A percentile compares a stretch with the other conserved stretches of the same genome.
Evolutionary conservation across 1,139 yeast genomes (phyloP).

Genomic region (Saccharomyces hybrid): DNA sequence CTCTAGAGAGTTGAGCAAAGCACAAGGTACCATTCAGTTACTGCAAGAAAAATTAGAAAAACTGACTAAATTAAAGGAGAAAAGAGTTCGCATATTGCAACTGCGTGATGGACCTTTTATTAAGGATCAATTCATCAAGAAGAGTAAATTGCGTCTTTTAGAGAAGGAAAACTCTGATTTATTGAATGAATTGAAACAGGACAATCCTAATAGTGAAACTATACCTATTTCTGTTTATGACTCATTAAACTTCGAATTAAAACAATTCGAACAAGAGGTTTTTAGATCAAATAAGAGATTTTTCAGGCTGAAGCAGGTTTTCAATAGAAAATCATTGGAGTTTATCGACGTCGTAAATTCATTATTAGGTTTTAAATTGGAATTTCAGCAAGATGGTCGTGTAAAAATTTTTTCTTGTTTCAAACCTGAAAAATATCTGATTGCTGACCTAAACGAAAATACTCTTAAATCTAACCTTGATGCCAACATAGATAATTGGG

Average conservation of each 20-base stretch:
- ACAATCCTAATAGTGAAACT: constrained; percentile 17
- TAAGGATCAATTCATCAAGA: constrained; percentile 57
- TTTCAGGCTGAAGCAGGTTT: constrained; percentile 54
- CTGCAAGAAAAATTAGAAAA: constrained; percentile 35
- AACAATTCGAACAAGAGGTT: constrained; percentile 42
- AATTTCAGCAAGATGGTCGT: constrained; percentile 59
- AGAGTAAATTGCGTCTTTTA: constrained; percentile 45
- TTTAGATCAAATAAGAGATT: constrained; percentile 51
- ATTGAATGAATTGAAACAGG: constrained; percentile 17
- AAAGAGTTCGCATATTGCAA: constrained; percentile 51
- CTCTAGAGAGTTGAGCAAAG: constrained; percentile 36
- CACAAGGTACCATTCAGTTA: constrained; percentile 34
- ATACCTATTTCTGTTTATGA: constrained; percentile 64
- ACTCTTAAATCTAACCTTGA: constrained; percentile 30
- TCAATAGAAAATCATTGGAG: constrained; percentile 65
- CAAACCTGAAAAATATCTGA: constrained; percentile 32
- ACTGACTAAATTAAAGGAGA: constrained; percentile 32
- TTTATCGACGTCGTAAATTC: constrained; percentile 62
- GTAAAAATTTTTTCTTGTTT: constrained; percentile 59
- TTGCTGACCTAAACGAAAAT: constrained; percentile 32
- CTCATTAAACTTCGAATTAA: constrained; percentile 50
- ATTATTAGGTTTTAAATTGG: constrained; percentile 67
- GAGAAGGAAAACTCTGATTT: constrained; percentile 58
- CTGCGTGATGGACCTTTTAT: constrained; percentile 62
- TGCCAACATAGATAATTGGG: constrained; percentile 36